phyloP scores from a whole-genome alignment of 129 eudicot species.

The Ambrosia artemisiifolia region DNA sequence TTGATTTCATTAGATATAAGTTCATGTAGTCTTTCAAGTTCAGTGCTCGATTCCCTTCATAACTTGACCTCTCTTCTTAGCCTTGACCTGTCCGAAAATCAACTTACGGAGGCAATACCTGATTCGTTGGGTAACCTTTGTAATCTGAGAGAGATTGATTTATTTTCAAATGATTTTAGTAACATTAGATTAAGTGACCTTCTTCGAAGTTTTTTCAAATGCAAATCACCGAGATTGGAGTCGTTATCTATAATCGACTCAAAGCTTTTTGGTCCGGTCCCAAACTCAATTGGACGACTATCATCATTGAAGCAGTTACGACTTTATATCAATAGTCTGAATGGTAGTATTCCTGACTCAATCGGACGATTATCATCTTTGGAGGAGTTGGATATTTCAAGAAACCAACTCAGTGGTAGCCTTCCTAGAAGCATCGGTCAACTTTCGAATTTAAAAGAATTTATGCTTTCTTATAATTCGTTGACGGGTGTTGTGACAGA shows the following conservation, averaged over 20 bases:
- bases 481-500: slow-evolving; percentile 12
- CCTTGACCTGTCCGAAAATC: background rate
- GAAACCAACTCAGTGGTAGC: slow-evolving; percentile 1
- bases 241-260: background rate
- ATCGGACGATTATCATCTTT: slow-evolving; percentile 13
- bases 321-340: background rate
- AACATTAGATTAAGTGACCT: background rate
- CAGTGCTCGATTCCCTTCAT: background rate
- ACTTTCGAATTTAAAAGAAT: too few species aligned
- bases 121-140: slow-evolving; percentile 9
- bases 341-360: slow-evolving; percentile 7
- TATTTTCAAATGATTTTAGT: background rate
- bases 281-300: background rate
- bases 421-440: slow-evolving; percentile 9
- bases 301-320: background rate
- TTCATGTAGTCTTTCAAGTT: slow-evolving; percentile 1
- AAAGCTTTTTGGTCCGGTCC: slow-evolving; percentile 6
- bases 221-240: slow-evolving; percentile 25
- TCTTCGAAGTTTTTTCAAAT: slow-evolving; percentile 1
- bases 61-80: slow-evolving; percentile 15
- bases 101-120: background rate
- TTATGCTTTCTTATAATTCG: background rate
- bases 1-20: background rate
- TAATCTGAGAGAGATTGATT: slow-evolving; percentile 1
- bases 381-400: slow-evolving; percentile 2